phyloP scores from a whole-genome alignment of 352 stramenopile species.

The Phytophthora europaea region DNA sequence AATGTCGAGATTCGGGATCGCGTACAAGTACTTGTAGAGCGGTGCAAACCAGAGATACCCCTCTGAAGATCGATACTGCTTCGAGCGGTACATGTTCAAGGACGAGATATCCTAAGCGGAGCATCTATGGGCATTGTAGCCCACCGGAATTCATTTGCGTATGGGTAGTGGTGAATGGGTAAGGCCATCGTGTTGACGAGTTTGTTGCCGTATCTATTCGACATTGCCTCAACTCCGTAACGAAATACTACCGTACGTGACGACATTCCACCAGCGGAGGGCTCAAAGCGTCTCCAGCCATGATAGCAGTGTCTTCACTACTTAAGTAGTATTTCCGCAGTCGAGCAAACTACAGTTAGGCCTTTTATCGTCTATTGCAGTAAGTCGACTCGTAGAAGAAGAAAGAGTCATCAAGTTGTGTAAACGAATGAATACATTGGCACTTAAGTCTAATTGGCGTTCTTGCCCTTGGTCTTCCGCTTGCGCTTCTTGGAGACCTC shows the following conservation, averaged over 20 bases:
- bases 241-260: conserved; percentile 22
- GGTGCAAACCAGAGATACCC: conserved; percentile 14
- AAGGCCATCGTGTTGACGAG: neutral
- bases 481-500: conserved; percentile 53
- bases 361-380: neutral
- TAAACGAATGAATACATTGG: conserved; percentile 58
- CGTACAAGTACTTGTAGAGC: conserved; percentile 20
- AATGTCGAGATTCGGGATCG: conserved; percentile 15
- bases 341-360: neutral
- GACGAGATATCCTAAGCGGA: conserved; percentile 9
- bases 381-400: neutral
- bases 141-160: conserved; percentile 20
- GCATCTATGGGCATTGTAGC: conserved; percentile 3
- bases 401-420: neutral
- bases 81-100: conserved; percentile 9
- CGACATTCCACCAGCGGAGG: neutral
- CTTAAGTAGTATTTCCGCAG: neutral
- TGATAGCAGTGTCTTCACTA: neutral
- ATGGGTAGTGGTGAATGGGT: conserved; percentile 19
- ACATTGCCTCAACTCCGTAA: conserved; percentile 11
- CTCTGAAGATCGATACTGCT: conserved; percentile 12
- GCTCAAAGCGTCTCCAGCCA: neutral
- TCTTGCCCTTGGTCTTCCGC: conserved; percentile 46
- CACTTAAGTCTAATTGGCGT: conserved; percentile 45
- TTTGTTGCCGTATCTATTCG: neutral